Evolutionary conservation across 371 early-diverging fungal genomes (phyloP).

Genomic region (Phascolomyces articulosus): DNA sequence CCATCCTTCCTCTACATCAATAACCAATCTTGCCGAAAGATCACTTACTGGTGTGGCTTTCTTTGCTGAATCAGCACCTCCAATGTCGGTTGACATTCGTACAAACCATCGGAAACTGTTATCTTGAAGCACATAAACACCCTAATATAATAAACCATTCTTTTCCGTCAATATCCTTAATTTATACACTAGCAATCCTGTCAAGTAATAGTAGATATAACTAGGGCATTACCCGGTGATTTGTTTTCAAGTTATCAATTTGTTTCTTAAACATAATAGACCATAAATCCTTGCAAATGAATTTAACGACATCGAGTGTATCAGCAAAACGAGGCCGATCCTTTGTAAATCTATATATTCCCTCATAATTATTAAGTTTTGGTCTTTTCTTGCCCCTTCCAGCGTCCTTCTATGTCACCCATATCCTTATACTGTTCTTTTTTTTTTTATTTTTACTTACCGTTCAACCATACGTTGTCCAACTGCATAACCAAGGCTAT

Average conservation of each 20-base stretch:
- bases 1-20: too few species aligned
- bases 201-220: background rate
- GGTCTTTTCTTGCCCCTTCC: too few species aligned
- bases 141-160: slow-evolving; percentile 55
- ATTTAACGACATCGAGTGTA: slow-evolving; percentile 94
- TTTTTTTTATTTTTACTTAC: slow-evolving; percentile 36
- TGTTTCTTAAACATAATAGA: slow-evolving; percentile 91
- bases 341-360: slow-evolving; percentile 65
- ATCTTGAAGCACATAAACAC: slow-evolving; percentile 98
- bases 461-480: slow-evolving; percentile 88
- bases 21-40: background rate
- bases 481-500: slow-evolving; percentile 87
- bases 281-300: slow-evolving; percentile 98
- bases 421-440: too few species aligned
- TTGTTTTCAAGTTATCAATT: slow-evolving; percentile 97
- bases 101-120: slow-evolving; percentile 94
- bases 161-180: too few species aligned
- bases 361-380: too few species aligned
- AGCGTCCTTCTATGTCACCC: too few species aligned
- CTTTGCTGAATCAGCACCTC: slow-evolving; percentile 76
- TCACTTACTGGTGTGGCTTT: slow-evolving; percentile 75
- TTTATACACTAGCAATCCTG: background rate
- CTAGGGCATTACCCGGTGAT: slow-evolving; percentile 76
- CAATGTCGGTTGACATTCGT: slow-evolving; percentile 83
- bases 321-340: slow-evolving; percentile 86